Evolutionary conservation across 768 basidiomycete genomes (phyloP).

Genomic region (Kwoniella pini): DNA sequence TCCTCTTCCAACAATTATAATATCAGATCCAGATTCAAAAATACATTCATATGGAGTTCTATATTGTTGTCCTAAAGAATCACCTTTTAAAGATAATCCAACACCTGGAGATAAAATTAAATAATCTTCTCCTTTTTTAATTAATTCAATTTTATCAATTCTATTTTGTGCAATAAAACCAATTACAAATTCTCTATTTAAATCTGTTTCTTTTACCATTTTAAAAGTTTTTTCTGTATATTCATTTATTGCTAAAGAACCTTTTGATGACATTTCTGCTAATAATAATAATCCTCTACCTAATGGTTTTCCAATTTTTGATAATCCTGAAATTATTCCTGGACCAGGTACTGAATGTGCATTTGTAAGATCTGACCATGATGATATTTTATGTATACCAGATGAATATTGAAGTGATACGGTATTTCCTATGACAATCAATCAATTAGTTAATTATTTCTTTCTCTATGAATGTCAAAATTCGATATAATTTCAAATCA

Average conservation of each 20-base stretch:
- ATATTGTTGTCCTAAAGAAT: conserved; percentile 93
- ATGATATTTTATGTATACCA: conserved; percentile 88
- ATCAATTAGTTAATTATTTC: no score
- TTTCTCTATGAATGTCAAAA: no score
- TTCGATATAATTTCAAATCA: no score
- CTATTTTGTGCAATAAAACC: conserved; percentile 91
- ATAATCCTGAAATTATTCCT: conserved; percentile 85
- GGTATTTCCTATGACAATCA: conserved; percentile 78
- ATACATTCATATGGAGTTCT: conserved; percentile 84
- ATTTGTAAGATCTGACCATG: conserved; percentile 96
- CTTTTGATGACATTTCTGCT: conserved; percentile 93
- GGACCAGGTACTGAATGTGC: conserved; percentile 97
- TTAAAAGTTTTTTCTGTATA: conserved; percentile 83
- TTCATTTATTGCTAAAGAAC: conserved; percentile 74
- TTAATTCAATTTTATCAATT: conserved; percentile 61
- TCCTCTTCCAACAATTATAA: conserved; percentile 96
- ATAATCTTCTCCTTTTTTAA: conserved; percentile 68
- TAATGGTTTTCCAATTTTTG: conserved; percentile 79
- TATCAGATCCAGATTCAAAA: conserved; percentile 77
- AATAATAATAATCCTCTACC: conserved; percentile 85
- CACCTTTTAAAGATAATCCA: conserved; percentile 73
- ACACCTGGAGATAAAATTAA: conserved; percentile 91
- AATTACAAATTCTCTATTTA: conserved; percentile 81
- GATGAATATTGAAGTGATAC: conserved; percentile 91
- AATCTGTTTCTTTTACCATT: conserved; percentile 79